Base-by-base conservation (phyloP, 306 rosid genomes). In the Quercus alba region DNA sequence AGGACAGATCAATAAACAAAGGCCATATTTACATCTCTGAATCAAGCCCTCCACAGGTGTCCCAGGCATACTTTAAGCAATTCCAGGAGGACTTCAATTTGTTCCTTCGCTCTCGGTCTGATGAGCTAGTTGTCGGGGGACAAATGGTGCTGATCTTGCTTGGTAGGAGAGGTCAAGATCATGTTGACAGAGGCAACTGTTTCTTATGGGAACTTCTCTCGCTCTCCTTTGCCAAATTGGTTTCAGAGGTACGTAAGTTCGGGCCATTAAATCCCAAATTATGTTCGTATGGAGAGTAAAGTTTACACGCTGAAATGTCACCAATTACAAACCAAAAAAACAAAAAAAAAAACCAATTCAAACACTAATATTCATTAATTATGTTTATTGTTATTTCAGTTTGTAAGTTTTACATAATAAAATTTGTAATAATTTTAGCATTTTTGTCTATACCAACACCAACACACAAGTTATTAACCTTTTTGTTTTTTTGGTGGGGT, bases 101-200 rank as follows among this genome's bases (percentile, higher is more conserved):
- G 85, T 95, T 95, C 80, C 88, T 95, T 25, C 8, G 83, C 72
- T 85, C 88, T 66, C 81, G 99, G 71, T 89, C 93, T 10, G 85
- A 91, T 51, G 99, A 95, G 86, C 54, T 95, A 21, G 83, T 74
- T 49, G 77, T 71, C 1, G 98, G 93, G 51, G 99, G 99, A 72
- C 86, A 87, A 84, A 91, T 93, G 98, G 97, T 87, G 80, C 86
- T 95, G 33, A 87, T 90, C 52, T 79, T 91, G 69, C 82, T 87
- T 15, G 99, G 99, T 72, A 95, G 98, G 81, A 85, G 30, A 30
- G 97, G 89, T 5, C 54, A 78, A 30, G 87, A 80, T 74, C 98
- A 90, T 79, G 86, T 89, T 63, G 97, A 93, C 75, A 85, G 96
- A 81, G 99, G 99, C 84, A 93, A 88, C 80, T 91, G 90, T 70